Evolutionary conservation across 2,329 filamentous ascomycete genomes (phyloP).

Genomic region (Lachnellula arida): DNA sequence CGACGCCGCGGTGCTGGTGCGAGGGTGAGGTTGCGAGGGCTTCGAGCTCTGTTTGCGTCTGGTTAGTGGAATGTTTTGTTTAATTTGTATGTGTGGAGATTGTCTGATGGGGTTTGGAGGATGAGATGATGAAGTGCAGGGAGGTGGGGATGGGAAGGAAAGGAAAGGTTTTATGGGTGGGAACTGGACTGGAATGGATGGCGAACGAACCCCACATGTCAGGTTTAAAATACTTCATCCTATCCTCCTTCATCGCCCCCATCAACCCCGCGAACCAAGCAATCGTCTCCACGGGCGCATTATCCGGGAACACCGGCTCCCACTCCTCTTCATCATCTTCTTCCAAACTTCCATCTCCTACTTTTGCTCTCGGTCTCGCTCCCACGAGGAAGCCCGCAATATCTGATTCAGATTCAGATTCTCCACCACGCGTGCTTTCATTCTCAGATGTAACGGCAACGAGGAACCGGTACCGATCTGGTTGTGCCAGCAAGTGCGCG

Average conservation of each 20-base stretch:
- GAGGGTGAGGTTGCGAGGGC: conserved; percentile 4
- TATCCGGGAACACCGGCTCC: neutral
- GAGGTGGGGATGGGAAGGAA: neutral
- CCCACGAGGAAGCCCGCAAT: conserved; percentile 6
- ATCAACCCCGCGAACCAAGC: conserved; percentile 5
- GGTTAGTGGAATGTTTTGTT: neutral
- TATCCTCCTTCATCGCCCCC: conserved; percentile 5
- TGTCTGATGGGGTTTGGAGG: neutral
- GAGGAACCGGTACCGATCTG: conserved; percentile 4
- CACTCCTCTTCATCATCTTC: neutral
- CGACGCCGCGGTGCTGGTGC: conserved; percentile 2
- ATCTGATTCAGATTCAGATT: neutral
- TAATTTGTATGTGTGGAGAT: neutral
- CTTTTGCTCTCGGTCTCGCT: neutral
- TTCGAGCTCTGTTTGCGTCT: neutral
- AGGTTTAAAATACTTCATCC: conserved; percentile 5
- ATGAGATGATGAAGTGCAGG: neutral
- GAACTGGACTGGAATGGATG: neutral
- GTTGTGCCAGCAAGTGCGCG: neutral
- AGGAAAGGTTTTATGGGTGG: conserved; percentile 1
- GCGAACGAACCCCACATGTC: conserved; percentile 3
- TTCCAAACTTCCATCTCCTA: neutral
- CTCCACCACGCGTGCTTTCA: conserved; percentile 2
- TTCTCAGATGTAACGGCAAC: conserved; percentile 5
- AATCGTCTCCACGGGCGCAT: conserved; percentile 3